Base-by-base conservation (phyloP, 305 asterid species). In the Fraxinus latifolia region DNA sequence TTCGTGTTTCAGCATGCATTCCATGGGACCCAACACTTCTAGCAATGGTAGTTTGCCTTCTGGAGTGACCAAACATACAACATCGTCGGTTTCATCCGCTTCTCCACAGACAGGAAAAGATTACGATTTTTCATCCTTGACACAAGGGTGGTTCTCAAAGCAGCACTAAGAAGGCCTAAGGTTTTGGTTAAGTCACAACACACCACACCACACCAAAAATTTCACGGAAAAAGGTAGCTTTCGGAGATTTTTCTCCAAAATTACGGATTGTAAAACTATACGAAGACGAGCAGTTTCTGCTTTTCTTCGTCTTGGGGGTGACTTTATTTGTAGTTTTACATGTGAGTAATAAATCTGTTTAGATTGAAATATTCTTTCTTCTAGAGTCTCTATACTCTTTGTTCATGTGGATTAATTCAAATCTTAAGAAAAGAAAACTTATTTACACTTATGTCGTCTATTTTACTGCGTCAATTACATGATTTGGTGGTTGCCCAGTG, bases 61-160 rank as follows among this genome's bases (percentile, higher is more conserved):
- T 42, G 91, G 90, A 82, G 83, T 85, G 32, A 84, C 80, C 79
- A 86, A 80, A 85, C 89, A 85, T 75, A 77, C 87, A 55, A 47
- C 89, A 25, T 11, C 92, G 12, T 68, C 94, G 29, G 85, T 83
- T 70, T 77, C 93, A 36, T 88, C 97, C n/a, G 74, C 87, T 67
- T 82, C 94, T 82, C 75, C 91, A 4, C 91, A 90, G 88, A 29
- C 92, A 0, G 90, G 87, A 77, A 93, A 90, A 86, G 99, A 95
- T 77, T 95, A 83, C 17, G 99, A 95, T 85, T 95, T 95, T 85
- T 95, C 99, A 82, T 92, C 99, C 17, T 85, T 95, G 92, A 94
- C 98, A 1, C 92, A 87, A 78, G 91, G 88, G 8, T 79, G 88
- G 65, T 87, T 89, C 84, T 77, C 88, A 5, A 89, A 89, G 84